Conservation (phyloP, 1,139 yeast species). For the Yamadazyma atmosphaerica region DNA sequence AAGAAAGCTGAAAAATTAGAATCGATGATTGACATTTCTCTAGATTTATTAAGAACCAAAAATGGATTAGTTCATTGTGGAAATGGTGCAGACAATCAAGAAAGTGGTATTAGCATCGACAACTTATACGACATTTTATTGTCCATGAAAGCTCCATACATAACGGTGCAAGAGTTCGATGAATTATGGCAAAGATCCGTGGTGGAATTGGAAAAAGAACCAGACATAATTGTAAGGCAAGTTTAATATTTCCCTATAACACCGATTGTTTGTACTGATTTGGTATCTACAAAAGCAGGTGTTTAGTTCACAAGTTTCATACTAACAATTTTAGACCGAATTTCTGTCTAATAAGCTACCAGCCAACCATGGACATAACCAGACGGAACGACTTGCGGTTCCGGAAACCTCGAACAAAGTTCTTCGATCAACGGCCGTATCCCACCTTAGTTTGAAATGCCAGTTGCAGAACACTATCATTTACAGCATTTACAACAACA, state of each 20-base stretch:
- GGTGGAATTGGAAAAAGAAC: conserved; percentile 64
- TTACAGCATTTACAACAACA: conserved; percentile 48
- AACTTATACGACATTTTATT: conserved; percentile 63
- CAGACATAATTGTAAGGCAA: conserved; percentile 81
- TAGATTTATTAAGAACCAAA: conserved; percentile 64
- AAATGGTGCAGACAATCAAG: conserved; percentile 33
- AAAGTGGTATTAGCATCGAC: conserved; percentile 51
- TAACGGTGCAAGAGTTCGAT: conserved; percentile 74
- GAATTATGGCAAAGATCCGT: conserved; percentile 75
- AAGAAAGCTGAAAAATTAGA: conserved; percentile 68
- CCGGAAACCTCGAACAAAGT: conserved; percentile 41
- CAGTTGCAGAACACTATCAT: conserved; percentile 56
- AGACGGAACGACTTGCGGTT: conserved; percentile 19
- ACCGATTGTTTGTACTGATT: too few relatives aligned
- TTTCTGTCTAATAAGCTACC: conserved; percentile 24
- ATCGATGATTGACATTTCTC: conserved; percentile 65
- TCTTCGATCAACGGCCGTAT: conserved; percentile 74
- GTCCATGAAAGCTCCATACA: conserved; percentile 56
- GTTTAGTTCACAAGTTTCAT: too few relatives aligned
- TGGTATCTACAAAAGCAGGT: too few relatives aligned
- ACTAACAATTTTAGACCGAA: conserved; percentile 29
- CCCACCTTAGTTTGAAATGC: conserved; percentile 63
- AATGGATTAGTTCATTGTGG: conserved; percentile 76
- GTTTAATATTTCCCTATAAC: conserved; percentile 38
- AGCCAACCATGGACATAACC: conserved; percentile 22